A percentile compares a stretch with the other conserved stretches of the same genome.
Evolutionary conservation across 1,284 basidiomycete species (phyloP).

Genomic region (Stereum hirsutum): DNA sequence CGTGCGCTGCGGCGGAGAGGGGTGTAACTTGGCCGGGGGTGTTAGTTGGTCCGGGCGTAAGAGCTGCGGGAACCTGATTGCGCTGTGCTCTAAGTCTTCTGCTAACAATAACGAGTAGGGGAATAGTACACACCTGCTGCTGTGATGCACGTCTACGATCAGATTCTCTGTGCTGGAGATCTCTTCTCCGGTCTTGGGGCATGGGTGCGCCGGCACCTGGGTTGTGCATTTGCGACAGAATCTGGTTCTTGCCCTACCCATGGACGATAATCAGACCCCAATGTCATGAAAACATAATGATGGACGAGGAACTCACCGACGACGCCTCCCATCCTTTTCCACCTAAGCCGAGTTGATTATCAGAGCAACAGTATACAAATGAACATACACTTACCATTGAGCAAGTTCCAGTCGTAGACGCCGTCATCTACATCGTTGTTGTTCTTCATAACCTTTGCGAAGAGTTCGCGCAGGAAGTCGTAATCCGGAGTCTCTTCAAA

Average conservation of each 20-base stretch:
- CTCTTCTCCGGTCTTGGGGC: slow-evolving; percentile 46
- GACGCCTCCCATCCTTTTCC: slow-evolving; percentile 94
- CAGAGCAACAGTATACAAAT: slow-evolving; percentile 9
- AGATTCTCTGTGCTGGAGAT: slow-evolving; percentile 31
- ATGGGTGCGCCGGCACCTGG: slow-evolving; percentile 29
- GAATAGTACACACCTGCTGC: slow-evolving; percentile 52
- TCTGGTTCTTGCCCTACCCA: slow-evolving; percentile 43
- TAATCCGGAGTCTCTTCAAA: slow-evolving; percentile 96
- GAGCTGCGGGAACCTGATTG: slow-evolving; percentile 44
- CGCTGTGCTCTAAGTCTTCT: slow-evolving; percentile 63
- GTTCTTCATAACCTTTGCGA: slow-evolving; percentile 86
- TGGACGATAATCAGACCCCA: no score
- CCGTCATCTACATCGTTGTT: slow-evolving; percentile 84
- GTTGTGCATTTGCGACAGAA: slow-evolving; percentile 52
- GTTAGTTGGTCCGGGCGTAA: slow-evolving; percentile 38
- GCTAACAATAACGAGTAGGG: slow-evolving; percentile 56
- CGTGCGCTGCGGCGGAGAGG: slow-evolving; percentile 63
- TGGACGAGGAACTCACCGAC: slow-evolving; percentile 39
- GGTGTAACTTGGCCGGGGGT: slow-evolving; percentile 49
- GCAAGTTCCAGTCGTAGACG: slow-evolving; percentile 84
- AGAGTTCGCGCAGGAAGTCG: slow-evolving; percentile 89
- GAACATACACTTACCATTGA: slow-evolving; percentile 44
- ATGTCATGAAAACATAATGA: not conserved
- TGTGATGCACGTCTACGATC: slow-evolving; percentile 53
- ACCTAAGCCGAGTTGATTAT: slow-evolving; percentile 28